Percentiles rank a stretch among this genome's conserved stretches.
phyloP scores from a whole-genome alignment of 106 monocot genomes.

The Dendrobium officinale region DNA sequence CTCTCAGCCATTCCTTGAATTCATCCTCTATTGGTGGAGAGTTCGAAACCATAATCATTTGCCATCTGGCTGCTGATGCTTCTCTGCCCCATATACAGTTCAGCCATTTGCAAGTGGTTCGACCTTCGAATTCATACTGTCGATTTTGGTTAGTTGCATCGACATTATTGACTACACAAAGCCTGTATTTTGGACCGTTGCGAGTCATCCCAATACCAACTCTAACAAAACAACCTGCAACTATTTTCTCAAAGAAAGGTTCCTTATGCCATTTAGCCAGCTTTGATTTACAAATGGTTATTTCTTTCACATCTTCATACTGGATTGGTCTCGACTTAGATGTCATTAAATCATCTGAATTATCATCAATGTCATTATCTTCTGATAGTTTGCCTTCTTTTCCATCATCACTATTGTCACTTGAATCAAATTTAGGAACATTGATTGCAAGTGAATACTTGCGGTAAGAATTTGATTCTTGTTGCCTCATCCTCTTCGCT shows the following conservation, averaged over 20 bases:
- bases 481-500: too few relatives aligned
- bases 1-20: constrained; percentile 45
- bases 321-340: constrained; percentile 14
- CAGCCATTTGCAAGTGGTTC: constrained; percentile 53
- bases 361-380: constrained; percentile 23
- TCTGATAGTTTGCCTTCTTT: constrained; percentile 5
- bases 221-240: constrained; percentile 63
- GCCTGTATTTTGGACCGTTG: constrained; percentile 47
- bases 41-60: constrained; percentile 38
- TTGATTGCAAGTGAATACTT: too few relatives aligned
- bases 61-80: constrained; percentile 61
- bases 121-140: constrained; percentile 51
- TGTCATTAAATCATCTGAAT: constrained; percentile 35
- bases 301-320: constrained; percentile 46
- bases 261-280: constrained; percentile 80
- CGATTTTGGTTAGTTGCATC: constrained; percentile 49
- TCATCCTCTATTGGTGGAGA: constrained; percentile 37
- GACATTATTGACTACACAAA: constrained; percentile 62
- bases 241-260: constrained; percentile 72
- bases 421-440: too few relatives aligned
- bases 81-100: constrained; percentile 57
- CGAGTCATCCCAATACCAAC: constrained; percentile 48
- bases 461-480: too few relatives aligned
- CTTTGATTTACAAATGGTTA: constrained; percentile 60
- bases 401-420: constrained; percentile 10